Percentiles rank a stretch among this genome's conserved stretches.
Evolutionary conservation across 1,139 yeast genomes (phyloP).

Genomic region (Candida anutae): DNA sequence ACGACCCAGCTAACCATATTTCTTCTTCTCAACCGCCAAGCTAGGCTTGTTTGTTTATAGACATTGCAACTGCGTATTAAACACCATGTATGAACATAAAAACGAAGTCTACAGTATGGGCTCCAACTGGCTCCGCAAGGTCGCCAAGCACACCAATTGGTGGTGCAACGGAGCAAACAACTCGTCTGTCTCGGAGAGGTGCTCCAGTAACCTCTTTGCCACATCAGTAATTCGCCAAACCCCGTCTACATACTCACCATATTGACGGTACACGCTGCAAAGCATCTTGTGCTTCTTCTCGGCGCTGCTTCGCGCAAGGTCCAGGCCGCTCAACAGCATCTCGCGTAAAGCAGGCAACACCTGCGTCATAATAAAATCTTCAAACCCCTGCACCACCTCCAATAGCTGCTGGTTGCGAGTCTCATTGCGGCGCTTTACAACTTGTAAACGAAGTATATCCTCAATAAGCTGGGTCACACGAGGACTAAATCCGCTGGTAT

Average conservation of each 20-base stretch:
- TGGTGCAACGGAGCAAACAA: slow-evolving; percentile 5
- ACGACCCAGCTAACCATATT: no score
- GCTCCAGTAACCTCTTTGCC: slow-evolving; percentile 3
- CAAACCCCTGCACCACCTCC: slow-evolving; percentile 20
- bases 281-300: slow-evolving; percentile 9
- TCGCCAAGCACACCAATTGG: slow-evolving; percentile 5
- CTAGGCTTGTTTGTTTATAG: no score
- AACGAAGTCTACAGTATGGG: no score
- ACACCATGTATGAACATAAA: no score
- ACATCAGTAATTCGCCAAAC: slow-evolving; percentile 5
- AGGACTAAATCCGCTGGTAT: slow-evolving; percentile 5
- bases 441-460: slow-evolving; percentile 20
- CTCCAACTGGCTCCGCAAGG: not conserved
- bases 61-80: no score
- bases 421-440: slow-evolving; percentile 12
- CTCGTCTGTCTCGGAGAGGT: slow-evolving; percentile 4
- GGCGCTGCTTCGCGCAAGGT: slow-evolving; percentile 7
- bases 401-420: slow-evolving; percentile 17
- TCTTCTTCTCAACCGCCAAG: no score
- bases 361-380: slow-evolving; percentile 16
- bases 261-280: slow-evolving; percentile 6
- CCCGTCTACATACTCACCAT: slow-evolving; percentile 6
- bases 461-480: slow-evolving; percentile 12
- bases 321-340: slow-evolving; percentile 1
- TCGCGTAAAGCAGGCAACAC: slow-evolving; percentile 24